Percentiles rank a stretch among this genome's conserved stretches.
Conservation (phyloP, 2,329 filamentous ascomycete genomes). For the Orbilia quercus region DNA sequence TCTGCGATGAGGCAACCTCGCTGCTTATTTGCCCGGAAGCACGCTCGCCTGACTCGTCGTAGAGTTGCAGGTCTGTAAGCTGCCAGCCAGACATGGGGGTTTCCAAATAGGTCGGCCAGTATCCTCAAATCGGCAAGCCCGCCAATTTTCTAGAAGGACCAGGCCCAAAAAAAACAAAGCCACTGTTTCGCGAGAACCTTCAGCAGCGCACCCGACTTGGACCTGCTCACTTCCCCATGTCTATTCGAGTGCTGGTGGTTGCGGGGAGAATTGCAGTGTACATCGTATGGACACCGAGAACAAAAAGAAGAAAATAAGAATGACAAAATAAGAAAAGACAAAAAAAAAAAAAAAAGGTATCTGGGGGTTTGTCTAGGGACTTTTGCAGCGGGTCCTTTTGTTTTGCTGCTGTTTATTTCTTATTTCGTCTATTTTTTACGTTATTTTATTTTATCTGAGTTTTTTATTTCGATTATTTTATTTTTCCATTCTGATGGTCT, state of each 20-base stretch:
- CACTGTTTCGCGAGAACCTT: constrained; percentile 54
- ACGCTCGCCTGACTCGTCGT: constrained; percentile 48
- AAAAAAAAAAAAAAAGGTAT: constrained; percentile 12
- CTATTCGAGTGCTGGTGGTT: constrained; percentile 27
- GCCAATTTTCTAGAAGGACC: constrained; percentile 50
- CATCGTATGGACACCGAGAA: constrained; percentile 16
- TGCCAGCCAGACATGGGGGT: constrained; percentile 31
- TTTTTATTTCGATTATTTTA: too few species aligned
- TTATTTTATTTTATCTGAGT: too few species aligned
- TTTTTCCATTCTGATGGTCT: constrained; percentile 27
- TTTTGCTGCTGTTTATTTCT: background rate
- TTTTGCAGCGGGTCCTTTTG: constrained; percentile 38
- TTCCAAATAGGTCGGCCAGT: constrained; percentile 49
- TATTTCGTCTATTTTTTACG: constrained; percentile 17
- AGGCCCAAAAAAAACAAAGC: constrained; percentile 46
- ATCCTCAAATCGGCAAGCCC: constrained; percentile 55
- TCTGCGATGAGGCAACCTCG: constrained; percentile 10
- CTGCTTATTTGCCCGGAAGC: constrained; percentile 37
- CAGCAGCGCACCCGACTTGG: background rate
- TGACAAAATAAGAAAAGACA: background rate
- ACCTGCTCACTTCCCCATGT: constrained; percentile 54
- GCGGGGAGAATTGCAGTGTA: constrained; percentile 55
- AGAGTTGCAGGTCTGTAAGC: constrained; percentile 31
- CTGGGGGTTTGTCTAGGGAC: constrained; percentile 33
- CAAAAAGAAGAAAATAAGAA: constrained; percentile 19